Percentiles rank a stretch among this genome's conserved stretches.
Evolutionary conservation across 768 basidiomycete genomes (phyloP).

Genomic region (Phaffia tasmanica): DNA sequence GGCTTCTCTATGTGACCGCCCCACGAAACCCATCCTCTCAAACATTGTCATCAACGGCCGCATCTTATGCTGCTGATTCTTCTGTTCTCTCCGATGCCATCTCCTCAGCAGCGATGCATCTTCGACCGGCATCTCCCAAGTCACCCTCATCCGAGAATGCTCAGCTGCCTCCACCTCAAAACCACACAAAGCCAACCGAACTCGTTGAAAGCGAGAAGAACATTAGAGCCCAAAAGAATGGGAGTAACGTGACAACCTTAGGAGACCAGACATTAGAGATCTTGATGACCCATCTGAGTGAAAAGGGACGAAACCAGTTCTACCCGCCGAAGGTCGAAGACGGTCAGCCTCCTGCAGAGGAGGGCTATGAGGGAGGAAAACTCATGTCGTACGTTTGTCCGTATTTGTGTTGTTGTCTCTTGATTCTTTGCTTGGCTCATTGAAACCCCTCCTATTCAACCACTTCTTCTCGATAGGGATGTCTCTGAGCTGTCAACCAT

Average conservation of each 20-base stretch:
- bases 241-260: not conserved
- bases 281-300: constrained; percentile 83
- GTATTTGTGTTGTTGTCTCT: not conserved
- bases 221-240: constrained; percentile 1
- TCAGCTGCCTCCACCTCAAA: constrained; percentile 8
- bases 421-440: not conserved
- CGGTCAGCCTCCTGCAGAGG: constrained; percentile 11
- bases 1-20: constrained; percentile 81
- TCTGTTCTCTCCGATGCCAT: constrained; percentile 24
- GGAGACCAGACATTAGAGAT: constrained; percentile 91
- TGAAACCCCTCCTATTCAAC: not conserved
- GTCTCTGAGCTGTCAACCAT: constrained; percentile 38
- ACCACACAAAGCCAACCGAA: constrained; percentile 20
- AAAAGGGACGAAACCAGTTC: constrained; percentile 64
- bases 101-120: constrained; percentile 23
- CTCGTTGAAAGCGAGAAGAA: not conserved
- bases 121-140: constrained; percentile 14
- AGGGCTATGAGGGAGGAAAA: constrained; percentile 39
- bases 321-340: constrained; percentile 41
- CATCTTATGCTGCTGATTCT: constrained; percentile 17
- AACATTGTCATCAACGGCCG: not conserved
- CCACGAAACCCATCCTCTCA: constrained; percentile 18
- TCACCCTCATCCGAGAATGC: not conserved
- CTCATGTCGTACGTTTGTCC: constrained; percentile 19
- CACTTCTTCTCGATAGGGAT: not conserved